These are phyloP conservation scores for Metarhizium rileyi DNA, from an alignment of 2,329 filamentous ascomycete genomes.

Conservation along the genomic window DNA sequence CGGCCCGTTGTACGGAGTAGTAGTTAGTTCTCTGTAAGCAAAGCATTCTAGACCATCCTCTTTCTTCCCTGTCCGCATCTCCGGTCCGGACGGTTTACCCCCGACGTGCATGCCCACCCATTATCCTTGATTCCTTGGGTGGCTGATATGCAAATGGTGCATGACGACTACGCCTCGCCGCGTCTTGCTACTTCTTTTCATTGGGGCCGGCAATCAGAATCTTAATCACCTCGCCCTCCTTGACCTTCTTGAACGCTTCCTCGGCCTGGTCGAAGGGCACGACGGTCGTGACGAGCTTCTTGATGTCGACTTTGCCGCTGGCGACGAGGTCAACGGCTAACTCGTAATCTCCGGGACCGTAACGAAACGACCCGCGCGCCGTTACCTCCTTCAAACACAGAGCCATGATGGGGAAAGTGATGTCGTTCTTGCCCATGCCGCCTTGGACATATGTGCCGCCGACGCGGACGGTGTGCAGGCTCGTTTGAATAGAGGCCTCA, in stretches of 20 bases:
- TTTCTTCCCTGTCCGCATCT: not conserved
- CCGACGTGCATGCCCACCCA: too few relatives aligned
- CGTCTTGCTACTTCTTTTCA: slow-evolving; percentile 28
- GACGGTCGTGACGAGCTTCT: slow-evolving; percentile 67
- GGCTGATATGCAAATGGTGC: too few relatives aligned
- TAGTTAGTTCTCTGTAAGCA: too few relatives aligned
- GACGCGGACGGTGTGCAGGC: slow-evolving; percentile 57
- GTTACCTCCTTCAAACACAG: slow-evolving; percentile 85
- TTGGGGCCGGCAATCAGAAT: slow-evolving; percentile 58
- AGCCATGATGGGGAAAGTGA: slow-evolving; percentile 85
- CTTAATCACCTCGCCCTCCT: slow-evolving; percentile 70
- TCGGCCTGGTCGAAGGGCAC: slow-evolving; percentile 78
- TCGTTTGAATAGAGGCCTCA: slow-evolving; percentile 67
- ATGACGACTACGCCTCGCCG: not conserved
- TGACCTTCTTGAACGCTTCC: slow-evolving; percentile 77
- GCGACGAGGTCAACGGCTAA: slow-evolving; percentile 70
- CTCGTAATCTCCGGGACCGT: slow-evolving; percentile 79
- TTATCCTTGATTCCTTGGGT: too few relatives aligned
- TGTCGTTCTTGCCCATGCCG: slow-evolving; percentile 82
- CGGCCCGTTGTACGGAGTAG: not conserved
- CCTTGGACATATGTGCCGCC: slow-evolving; percentile 77
- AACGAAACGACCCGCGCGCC: slow-evolving; percentile 80
- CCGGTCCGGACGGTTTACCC: too few relatives aligned
- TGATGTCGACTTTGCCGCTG: slow-evolving; percentile 65
- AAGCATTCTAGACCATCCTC: not conserved